Percentiles rank a stretch among this genome's conserved stretches.
Conservation (phyloP, 225 moss, liverwort and hornwort genomes). For the Antitrichia curtipendula region DNA sequence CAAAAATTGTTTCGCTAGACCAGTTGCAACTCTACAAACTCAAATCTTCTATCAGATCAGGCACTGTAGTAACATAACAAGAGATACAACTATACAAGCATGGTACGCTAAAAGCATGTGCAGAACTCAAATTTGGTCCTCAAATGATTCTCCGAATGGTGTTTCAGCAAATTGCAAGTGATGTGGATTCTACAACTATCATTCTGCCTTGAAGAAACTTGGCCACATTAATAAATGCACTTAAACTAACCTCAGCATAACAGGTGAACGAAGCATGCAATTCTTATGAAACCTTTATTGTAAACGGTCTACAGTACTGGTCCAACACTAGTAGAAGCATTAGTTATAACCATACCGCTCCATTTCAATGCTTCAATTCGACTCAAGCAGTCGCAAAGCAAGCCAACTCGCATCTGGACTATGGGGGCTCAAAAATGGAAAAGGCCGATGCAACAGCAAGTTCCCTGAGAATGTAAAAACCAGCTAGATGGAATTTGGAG, state of each 20-base stretch:
- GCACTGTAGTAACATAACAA: not conserved
- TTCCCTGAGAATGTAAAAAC: not conserved
- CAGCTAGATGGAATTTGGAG: slow-evolving; percentile 11
- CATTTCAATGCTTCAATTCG: not conserved
- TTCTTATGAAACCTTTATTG: not conserved
- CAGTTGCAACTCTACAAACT: not conserved
- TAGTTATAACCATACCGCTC: not conserved
- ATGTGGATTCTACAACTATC: not conserved
- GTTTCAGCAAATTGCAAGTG: not conserved
- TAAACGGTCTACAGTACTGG: not conserved
- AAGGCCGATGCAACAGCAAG: not conserved
- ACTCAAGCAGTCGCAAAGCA: not conserved
- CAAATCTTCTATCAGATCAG: not conserved
- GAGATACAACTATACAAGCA: not conserved
- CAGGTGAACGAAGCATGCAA: not conserved
- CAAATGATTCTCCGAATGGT: not conserved
- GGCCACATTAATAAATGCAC: not conserved
- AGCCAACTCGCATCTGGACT: not conserved
- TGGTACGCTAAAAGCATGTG: too few species aligned
- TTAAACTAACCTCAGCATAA: not conserved
- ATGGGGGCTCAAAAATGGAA: not conserved
- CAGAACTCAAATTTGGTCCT: not conserved
- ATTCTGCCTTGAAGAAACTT: not conserved
- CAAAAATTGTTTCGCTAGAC: not conserved
- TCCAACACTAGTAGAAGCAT: not conserved